phyloP scores from a whole-genome alignment of 306 rosid species.

The Malus fusca region DNA sequence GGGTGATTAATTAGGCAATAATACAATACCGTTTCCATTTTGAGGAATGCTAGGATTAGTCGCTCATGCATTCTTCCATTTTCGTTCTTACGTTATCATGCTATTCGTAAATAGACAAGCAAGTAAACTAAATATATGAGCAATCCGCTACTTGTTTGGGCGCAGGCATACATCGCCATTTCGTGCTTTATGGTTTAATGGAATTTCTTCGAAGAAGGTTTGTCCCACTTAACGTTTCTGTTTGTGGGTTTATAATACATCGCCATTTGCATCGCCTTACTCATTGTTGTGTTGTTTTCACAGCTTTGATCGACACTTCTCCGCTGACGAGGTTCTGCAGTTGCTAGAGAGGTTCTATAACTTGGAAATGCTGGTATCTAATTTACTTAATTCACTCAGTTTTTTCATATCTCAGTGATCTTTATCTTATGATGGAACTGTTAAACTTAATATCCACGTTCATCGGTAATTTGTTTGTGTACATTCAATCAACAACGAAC shows the following conservation, averaged over 20 bases:
- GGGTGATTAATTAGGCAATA: neutral
- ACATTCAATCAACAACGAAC: neutral
- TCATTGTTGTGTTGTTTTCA: constrained; percentile 13
- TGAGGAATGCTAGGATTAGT: neutral
- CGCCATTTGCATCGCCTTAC: neutral
- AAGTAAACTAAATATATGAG: neutral
- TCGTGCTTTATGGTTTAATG: constrained; percentile 87
- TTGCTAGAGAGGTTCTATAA: constrained; percentile 93
- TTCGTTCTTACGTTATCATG: constrained; percentile 9
- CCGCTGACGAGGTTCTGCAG: constrained; percentile 88
- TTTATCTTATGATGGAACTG: neutral
- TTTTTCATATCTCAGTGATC: neutral
- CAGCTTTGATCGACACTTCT: constrained; percentile 77
- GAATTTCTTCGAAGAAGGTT: constrained; percentile 82
- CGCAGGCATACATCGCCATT: constrained; percentile 90
- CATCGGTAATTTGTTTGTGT: neutral
- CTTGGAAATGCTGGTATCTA: constrained; percentile 81
- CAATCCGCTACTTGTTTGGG: constrained; percentile 5
- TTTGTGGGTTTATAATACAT: neutral
- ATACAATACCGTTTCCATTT: constrained; percentile 3
- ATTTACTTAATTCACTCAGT: neutral
- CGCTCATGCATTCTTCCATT: neutral
- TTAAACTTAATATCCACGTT: neutral
- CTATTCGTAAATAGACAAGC: neutral
- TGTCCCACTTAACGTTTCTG: constrained; percentile 18